phyloP scores from a whole-genome alignment of 257 asterid genomes.

The Fraxinus americana region DNA sequence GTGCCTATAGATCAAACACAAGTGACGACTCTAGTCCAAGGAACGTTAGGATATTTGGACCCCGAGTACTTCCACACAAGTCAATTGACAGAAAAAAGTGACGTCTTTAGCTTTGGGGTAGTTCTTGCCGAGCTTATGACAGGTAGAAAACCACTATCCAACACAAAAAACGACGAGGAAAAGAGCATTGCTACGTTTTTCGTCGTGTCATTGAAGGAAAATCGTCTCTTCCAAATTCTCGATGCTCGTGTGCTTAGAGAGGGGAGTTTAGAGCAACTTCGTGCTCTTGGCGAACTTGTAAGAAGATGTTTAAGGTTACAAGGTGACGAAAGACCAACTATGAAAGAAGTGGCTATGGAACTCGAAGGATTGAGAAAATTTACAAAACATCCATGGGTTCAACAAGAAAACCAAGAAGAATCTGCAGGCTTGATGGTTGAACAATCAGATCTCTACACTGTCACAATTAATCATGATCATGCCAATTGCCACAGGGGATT shows the following conservation, averaged over 20 bases:
- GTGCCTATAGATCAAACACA: constrained; percentile 52
- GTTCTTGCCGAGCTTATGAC: constrained; percentile 65
- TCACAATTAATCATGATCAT: constrained; percentile 18
- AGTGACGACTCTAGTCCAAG: constrained; percentile 59
- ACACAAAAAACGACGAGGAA: constrained; percentile 19
- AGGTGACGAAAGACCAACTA: constrained; percentile 49
- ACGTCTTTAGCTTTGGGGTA: constrained; percentile 64
- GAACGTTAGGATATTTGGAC: constrained; percentile 60
- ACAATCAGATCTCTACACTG: constrained; percentile 20
- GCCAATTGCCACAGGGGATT: background rate
- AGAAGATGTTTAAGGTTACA: constrained; percentile 37
- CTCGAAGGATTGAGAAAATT: too few relatives aligned
- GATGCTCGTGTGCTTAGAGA: constrained; percentile 41
- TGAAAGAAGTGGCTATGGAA: constrained; percentile 77
- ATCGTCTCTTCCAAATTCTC: constrained; percentile 32
- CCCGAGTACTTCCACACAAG: constrained; percentile 61
- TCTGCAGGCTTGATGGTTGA: constrained; percentile 14
- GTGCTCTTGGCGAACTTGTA: constrained; percentile 29
- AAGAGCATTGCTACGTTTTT: constrained; percentile 32
- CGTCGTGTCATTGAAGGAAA: constrained; percentile 30
- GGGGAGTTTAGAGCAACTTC: constrained; percentile 39
- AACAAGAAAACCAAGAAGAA: too few relatives aligned
- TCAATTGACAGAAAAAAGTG: constrained; percentile 57
- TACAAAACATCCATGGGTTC: too few relatives aligned
- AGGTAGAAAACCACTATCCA: constrained; percentile 41